Evolutionary conservation across 192 early-diverging fungal species (phyloP).

Genomic region (Gigaspora rosea): DNA sequence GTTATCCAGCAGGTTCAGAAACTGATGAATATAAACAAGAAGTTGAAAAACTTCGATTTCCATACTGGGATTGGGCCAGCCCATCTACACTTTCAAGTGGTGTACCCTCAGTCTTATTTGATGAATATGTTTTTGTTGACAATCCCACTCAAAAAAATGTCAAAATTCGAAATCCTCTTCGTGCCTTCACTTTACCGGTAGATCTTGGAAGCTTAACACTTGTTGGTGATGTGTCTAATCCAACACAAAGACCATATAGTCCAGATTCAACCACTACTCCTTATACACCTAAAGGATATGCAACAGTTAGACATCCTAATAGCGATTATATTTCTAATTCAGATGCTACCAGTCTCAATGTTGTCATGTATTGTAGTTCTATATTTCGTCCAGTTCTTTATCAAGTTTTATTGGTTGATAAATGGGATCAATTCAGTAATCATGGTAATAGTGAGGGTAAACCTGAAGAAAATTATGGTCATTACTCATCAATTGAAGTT

Average conservation of each 20-base stretch:
- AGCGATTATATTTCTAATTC: background rate
- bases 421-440: slow-evolving; percentile 14
- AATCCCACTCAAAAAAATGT: background rate
- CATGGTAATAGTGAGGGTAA: background rate
- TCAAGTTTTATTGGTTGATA: background rate
- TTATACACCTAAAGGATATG: slow-evolving; percentile 19
- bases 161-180: slow-evolving; percentile 19
- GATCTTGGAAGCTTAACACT: slow-evolving; percentile 9
- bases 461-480: background rate
- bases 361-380: slow-evolving; percentile 10
- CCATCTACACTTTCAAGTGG: slow-evolving; percentile 1
- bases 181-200: slow-evolving; percentile 12
- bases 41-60: slow-evolving; percentile 21
- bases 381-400: slow-evolving; percentile 4
- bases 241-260: slow-evolving; percentile 24
- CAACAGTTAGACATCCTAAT: slow-evolving; percentile 5
- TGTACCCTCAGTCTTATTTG: slow-evolving; percentile 11
- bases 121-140: slow-evolving; percentile 10
- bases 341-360: background rate
- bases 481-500: slow-evolving; percentile 19
- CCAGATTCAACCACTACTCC: background rate
- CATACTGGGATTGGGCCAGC: slow-evolving; percentile 30
- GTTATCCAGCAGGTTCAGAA: background rate
- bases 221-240: slow-evolving; percentile 19
- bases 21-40: slow-evolving; percentile 14